Percentiles rank a stretch among this genome's conserved stretches.
Conservation (phyloP, 306 rosid species). For the Heteromeles arbutifolia region DNA sequence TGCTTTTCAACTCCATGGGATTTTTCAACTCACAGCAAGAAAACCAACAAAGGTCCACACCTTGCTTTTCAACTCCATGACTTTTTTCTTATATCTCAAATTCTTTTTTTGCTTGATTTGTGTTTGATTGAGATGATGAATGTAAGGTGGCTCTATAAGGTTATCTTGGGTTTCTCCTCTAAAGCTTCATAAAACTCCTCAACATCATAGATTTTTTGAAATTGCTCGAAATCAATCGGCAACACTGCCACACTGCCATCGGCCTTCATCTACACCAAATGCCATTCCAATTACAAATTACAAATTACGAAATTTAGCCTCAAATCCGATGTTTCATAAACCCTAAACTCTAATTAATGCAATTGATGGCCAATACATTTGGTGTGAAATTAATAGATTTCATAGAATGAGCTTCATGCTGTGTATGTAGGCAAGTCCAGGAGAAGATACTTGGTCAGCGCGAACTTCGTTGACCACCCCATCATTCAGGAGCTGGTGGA, state of each 20-base stretch:
- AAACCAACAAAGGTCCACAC: no score
- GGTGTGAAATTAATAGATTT: neutral
- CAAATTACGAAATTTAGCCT: neutral
- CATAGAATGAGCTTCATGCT: constrained; percentile 29
- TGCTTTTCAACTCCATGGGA: no score
- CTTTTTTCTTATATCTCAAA: no score
- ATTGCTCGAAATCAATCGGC: constrained; percentile 64
- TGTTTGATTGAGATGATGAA: no score
- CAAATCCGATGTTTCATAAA: neutral
- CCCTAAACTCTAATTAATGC: neutral
- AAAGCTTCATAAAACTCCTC: constrained; percentile 49
- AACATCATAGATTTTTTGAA: constrained; percentile 35
- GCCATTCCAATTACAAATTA: neutral
- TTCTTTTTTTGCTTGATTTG: no score
- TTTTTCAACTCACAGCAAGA: no score
- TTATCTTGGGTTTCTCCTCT: constrained; percentile 60
- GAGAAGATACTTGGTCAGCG: constrained; percentile 53
- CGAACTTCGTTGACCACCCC: constrained; percentile 63
- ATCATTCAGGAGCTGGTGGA: constrained; percentile 73
- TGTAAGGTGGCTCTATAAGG: neutral
- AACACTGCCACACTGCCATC: constrained; percentile 41
- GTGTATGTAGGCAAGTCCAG: constrained; percentile 75
- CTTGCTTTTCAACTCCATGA: no score
- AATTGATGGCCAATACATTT: neutral
- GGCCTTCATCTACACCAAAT: constrained; percentile 29